Base-by-base conservation (phyloP, 1,139 yeast species). In the Lodderomyces orthopsilosis region DNA sequence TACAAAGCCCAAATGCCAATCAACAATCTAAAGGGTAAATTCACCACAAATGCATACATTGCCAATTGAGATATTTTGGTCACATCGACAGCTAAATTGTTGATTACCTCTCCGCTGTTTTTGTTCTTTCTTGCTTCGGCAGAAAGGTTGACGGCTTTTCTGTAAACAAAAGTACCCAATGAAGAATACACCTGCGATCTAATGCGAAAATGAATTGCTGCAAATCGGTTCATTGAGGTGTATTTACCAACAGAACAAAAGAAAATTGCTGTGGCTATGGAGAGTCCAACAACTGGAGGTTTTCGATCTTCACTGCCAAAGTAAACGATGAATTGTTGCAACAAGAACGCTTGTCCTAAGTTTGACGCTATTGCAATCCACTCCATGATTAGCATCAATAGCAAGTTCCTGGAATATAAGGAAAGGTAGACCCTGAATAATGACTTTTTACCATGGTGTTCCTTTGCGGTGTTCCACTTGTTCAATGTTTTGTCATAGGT, bases 31-130 rank as follows among this genome's bases (percentile, higher is more conserved):
- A 68, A 40, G 1, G 74, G 72, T 41, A 59, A 61, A 8, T 59
- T 51, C 7, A 63, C 41, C 12, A 62, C 44, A 30, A 58, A 63
- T 17, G 59, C 54, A 21, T 65, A 51, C 28, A 54, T 49, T 28
- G 66, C 61, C 43, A 61, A 46, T 12, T 49, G 46, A 12, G 59
- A 50, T 12, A 69, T 51, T 1, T 58, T 55, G n/a, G 48, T 47
- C 8, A 67, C 62, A 54, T 69, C 75, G 24, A 64, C 67, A 0
- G 74, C 61, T 44, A 69, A 56, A 45, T 66, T 65, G 45, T 61
- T 67, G 32, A 69, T 63, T 37, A 69, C 61, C 42, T 68, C 74
- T 38, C 74, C 74, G 8, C 67, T 62, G 18, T 68, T 52, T 43
- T 66, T 67, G 10, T 56, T 52, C 44, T 61, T 67, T 42, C 67